phyloP scores from a whole-genome alignment of 495 filamentous ascomycete species.

The Xylaria longipes region DNA sequence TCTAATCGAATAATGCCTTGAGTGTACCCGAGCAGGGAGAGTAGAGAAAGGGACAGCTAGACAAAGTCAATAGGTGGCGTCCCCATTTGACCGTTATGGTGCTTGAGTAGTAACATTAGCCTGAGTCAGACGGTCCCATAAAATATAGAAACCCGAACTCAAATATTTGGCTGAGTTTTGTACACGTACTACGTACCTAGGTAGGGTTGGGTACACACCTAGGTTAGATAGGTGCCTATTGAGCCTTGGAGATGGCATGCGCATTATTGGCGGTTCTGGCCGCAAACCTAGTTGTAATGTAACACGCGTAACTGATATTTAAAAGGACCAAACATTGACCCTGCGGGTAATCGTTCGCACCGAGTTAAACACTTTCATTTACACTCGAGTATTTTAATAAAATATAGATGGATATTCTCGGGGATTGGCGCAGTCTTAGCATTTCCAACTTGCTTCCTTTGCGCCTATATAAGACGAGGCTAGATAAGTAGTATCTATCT shows the following conservation, averaged over 20 bases:
- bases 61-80: neutral
- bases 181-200: too few species aligned
- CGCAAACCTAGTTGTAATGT: neutral
- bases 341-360: neutral
- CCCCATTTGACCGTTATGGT: neutral
- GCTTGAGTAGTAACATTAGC: neutral
- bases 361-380: neutral
- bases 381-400: neutral
- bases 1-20: neutral
- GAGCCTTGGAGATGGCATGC: neutral
- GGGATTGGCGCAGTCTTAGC: neutral
- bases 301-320: neutral
- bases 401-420: neutral
- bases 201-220: neutral
- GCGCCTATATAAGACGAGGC: neutral
- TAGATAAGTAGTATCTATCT: neutral
- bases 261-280: neutral
- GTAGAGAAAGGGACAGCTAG: neutral
- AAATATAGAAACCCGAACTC: neutral
- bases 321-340: neutral
- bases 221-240: too few species aligned
- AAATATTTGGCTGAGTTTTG: neutral
- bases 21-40: neutral
- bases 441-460: neutral
- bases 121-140: neutral